Conservation (phyloP, 306 rosid genomes). For the Cucumis cinereus region DNA sequence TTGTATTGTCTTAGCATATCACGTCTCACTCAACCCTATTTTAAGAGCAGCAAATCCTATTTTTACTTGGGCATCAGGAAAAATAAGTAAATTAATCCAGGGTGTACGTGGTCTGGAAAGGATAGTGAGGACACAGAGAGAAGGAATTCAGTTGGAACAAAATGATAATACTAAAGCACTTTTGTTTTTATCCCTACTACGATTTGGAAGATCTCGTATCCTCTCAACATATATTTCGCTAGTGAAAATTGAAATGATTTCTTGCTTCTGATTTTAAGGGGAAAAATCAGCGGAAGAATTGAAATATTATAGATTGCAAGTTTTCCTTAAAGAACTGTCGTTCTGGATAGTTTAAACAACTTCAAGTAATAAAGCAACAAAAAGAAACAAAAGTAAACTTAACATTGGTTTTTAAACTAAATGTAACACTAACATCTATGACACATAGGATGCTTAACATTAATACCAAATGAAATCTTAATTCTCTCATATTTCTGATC, state of each 20-base stretch:
- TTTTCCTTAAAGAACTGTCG: background rate
- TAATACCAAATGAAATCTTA: background rate
- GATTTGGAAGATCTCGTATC: background rate
- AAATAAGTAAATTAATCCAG: background rate
- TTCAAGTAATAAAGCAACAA: background rate
- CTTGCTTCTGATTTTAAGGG: background rate
- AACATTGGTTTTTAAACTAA: background rate
- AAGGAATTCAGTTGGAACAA: background rate
- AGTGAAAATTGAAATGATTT: background rate
- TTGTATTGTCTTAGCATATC: background rate
- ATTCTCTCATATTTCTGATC: background rate
- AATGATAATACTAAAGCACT: background rate
- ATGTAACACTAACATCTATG: background rate
- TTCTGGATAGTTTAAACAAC: background rate
- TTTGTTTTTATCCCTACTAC: background rate
- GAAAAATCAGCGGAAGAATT: background rate
- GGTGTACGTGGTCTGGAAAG: background rate
- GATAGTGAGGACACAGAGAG: background rate
- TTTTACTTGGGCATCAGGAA: background rate
- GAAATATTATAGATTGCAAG: background rate
- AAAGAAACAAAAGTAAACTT: background rate
- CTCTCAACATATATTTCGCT: background rate
- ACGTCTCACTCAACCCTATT: background rate
- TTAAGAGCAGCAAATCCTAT: background rate
- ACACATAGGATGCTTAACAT: background rate